Conservation (phyloP, 169 alveolate species). For the Plasmodium gaboni region DNA sequence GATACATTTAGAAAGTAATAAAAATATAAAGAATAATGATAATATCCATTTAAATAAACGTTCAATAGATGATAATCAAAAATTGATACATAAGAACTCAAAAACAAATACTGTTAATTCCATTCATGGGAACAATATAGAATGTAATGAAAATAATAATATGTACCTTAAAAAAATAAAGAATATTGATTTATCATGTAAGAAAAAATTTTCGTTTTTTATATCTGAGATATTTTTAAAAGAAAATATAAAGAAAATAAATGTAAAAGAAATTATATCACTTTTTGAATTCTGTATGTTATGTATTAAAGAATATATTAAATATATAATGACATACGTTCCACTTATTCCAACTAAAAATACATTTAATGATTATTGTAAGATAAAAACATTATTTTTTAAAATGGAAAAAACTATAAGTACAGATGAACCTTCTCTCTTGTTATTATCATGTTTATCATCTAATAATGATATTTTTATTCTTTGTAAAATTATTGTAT, state of each 20-base stretch:
- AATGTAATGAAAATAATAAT: conserved; percentile 12
- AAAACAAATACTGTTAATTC: not conserved
- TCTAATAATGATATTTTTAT: conserved; percentile 81
- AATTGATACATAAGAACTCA: not conserved
- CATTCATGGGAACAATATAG: not conserved
- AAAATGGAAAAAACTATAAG: conserved; percentile 58
- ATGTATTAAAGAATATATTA: conserved; percentile 53
- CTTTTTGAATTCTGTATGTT: conserved; percentile 55
- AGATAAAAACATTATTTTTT: conserved; percentile 60
- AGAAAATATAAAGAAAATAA: conserved; percentile 62
- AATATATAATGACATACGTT: conserved; percentile 20
- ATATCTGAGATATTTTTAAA: conserved; percentile 64
- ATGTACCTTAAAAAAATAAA: conserved; percentile 41
- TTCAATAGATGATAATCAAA: conserved; percentile 2
- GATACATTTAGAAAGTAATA: not conserved
- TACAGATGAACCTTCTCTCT: conserved; percentile 81
- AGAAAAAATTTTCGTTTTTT: conserved; percentile 60
- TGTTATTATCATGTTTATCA: conserved; percentile 82
- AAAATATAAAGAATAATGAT: not conserved
- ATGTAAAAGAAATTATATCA: conserved; percentile 44
- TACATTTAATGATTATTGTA: conserved; percentile 22
- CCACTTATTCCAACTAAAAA: conserved; percentile 34
- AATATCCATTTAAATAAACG: not conserved
- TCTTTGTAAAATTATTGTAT: conserved; percentile 80
- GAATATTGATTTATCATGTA: conserved; percentile 42